These are phyloP conservation scores for Mycena sanguinolenta DNA, from an alignment of 768 basidiomycete species.

Conservation along the genomic window DNA sequence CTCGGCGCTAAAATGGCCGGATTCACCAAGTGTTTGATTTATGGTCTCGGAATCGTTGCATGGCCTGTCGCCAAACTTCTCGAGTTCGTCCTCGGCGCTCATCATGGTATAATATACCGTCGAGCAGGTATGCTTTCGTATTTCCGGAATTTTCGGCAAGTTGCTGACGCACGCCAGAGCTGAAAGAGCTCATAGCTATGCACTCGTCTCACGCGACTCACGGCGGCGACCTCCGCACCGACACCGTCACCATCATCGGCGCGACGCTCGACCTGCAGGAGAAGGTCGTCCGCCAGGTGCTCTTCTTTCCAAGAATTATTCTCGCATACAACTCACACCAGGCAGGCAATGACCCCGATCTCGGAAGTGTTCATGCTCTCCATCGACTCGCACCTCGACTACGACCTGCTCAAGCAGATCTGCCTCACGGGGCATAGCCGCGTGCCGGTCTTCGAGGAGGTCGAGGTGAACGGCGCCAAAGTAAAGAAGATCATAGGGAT, in stretches of 20 bases:
- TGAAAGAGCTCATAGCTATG: conserved; percentile 93
- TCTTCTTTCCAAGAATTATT: conserved; percentile 14
- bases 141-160: neutral
- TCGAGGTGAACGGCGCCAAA: conserved; percentile 68
- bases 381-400: conserved; percentile 87
- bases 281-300: conserved; percentile 80
- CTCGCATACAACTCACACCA: neutral
- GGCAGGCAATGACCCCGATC: conserved; percentile 89
- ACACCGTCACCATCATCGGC: conserved; percentile 92
- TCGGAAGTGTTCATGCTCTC: conserved; percentile 88
- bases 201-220: conserved; percentile 79
- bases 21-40: conserved; percentile 77
- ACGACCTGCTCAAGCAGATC: conserved; percentile 80
- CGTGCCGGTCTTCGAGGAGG: conserved; percentile 85
- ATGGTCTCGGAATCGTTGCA: conserved; percentile 74
- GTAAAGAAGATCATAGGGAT: conserved; percentile 90
- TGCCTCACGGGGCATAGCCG: conserved; percentile 87
- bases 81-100: conserved; percentile 81
- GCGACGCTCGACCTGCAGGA: conserved; percentile 91
- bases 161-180: conserved; percentile 54
- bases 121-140: conserved; percentile 63
- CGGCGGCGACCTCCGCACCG: conserved; percentile 88
- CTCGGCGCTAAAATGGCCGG: conserved; percentile 90
- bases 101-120: conserved; percentile 93
- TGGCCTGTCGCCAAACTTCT: conserved; percentile 91